phyloP scores from a whole-genome alignment of 345 rosid species.

The Corchorus olitorius region DNA sequence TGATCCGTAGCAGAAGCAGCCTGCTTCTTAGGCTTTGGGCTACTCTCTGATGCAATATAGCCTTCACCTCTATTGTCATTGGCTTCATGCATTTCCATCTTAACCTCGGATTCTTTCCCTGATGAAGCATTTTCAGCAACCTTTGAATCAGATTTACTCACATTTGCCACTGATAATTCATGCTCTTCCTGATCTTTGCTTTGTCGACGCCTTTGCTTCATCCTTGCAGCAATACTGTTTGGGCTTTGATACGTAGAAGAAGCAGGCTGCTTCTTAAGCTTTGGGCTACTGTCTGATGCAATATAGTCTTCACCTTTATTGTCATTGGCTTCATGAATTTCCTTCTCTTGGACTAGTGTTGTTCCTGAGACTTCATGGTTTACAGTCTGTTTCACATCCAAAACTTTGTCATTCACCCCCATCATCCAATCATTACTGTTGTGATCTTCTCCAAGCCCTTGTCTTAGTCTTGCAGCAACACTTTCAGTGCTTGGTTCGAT shows the following conservation, averaged over 20 bases:
- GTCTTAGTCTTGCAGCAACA: slow-evolving; percentile 52
- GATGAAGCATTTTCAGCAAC: background rate
- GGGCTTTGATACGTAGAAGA: slow-evolving; percentile 16
- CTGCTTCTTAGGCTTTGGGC: slow-evolving; percentile 15
- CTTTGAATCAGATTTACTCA: background rate
- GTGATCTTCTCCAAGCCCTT: slow-evolving; percentile 27
- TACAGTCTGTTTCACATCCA: slow-evolving; percentile 8
- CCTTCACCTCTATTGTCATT: background rate
- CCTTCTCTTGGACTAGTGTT: background rate
- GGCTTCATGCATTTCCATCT: background rate
- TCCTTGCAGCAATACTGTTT: slow-evolving; percentile 25
- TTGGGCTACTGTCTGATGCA: background rate
- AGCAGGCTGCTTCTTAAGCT: slow-evolving; percentile 15
- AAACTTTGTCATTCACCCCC: background rate
- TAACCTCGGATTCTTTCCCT: background rate
- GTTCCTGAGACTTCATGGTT: background rate
- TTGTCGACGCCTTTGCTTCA: slow-evolving; percentile 21
- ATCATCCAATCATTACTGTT: slow-evolving; percentile 13
- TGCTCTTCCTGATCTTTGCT: background rate
- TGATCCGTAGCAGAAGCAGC: slow-evolving; percentile 13
- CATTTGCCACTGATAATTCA: background rate
- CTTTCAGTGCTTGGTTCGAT: slow-evolving; percentile 40
- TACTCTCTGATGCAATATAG: background rate
- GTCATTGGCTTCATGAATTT: background rate
- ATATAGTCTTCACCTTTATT: background rate